These are phyloP conservation scores for Huntiella decipiens DNA, from an alignment of 2,329 filamentous ascomycete genomes.

Conservation along the genomic window DNA sequence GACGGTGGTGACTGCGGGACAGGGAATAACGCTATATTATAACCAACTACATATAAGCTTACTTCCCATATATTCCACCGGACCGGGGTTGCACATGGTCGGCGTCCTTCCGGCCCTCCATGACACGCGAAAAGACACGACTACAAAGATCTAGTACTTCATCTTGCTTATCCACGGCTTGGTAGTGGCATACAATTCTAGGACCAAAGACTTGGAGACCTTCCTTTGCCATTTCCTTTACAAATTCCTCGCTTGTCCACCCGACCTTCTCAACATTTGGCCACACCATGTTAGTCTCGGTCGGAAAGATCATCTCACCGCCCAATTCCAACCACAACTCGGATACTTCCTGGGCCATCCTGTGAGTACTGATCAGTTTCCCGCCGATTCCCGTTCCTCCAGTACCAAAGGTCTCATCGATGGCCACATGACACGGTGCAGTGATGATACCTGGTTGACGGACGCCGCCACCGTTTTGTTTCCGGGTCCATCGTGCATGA, in stretches of 20 bases:
- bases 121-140: no score
- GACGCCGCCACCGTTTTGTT: constrained; percentile 55
- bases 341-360: constrained; percentile 44
- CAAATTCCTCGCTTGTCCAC: constrained; percentile 21
- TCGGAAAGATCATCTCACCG: constrained; percentile 47
- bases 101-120: no score
- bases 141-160: constrained; percentile 30
- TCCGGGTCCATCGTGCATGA: constrained; percentile 31
- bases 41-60: no score
- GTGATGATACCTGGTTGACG: constrained; percentile 56
- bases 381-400: constrained; percentile 28
- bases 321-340: constrained; percentile 51
- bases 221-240: constrained; percentile 21
- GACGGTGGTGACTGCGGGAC: no score
- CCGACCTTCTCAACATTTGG: constrained; percentile 48
- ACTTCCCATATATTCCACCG: no score
- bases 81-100: no score
- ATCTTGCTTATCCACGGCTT: constrained; percentile 42
- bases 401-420: constrained; percentile 29
- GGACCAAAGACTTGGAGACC: constrained; percentile 24
- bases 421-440: constrained; percentile 49
- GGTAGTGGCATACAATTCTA: constrained; percentile 31
- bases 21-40: no score
- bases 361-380: constrained; percentile 39
- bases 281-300: constrained; percentile 90